A percentile compares a stretch with the other conserved stretches of the same genome.
Conservation (phyloP, 176 grass and related monocot species). For the Triticum monococcum region DNA sequence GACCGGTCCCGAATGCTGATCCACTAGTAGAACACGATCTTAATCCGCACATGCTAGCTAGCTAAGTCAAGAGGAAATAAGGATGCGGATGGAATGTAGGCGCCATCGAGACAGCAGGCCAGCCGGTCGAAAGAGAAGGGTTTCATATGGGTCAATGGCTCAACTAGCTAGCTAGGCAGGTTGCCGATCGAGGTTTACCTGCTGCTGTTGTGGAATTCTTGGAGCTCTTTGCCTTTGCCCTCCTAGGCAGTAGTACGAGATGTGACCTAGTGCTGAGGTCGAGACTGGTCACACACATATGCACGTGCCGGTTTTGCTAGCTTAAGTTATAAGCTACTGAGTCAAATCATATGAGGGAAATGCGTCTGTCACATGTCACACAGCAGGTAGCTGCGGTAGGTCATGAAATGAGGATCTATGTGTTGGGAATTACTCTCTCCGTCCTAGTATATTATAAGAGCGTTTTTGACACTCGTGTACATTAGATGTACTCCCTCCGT, state of each 20-base stretch:
- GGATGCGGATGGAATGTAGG: neutral
- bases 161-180: neutral
- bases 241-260: neutral
- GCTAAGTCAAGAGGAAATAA: slow-evolving; percentile 11
- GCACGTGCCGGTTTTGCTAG: neutral
- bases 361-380: neutral
- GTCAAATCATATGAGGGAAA: neutral
- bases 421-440: neutral
- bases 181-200: neutral
- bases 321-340: neutral
- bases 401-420: neutral
- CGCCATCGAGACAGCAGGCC: neutral
- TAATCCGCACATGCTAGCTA: neutral
- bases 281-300: neutral
- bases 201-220: neutral
- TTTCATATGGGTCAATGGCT: slow-evolving; percentile 20
- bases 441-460: too few relatives aligned
- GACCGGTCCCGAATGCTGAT: neutral
- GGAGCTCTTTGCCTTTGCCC: neutral
- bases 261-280: neutral
- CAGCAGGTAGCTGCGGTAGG: neutral
- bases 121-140: neutral
- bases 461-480: too few relatives aligned
- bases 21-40: neutral
- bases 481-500: neutral